Evolutionary conservation across 2,329 filamentous ascomycete genomes (phyloP), one percentile per base, ranked within the genome.

Genomic region (Sarocladium kiliense): DNA sequence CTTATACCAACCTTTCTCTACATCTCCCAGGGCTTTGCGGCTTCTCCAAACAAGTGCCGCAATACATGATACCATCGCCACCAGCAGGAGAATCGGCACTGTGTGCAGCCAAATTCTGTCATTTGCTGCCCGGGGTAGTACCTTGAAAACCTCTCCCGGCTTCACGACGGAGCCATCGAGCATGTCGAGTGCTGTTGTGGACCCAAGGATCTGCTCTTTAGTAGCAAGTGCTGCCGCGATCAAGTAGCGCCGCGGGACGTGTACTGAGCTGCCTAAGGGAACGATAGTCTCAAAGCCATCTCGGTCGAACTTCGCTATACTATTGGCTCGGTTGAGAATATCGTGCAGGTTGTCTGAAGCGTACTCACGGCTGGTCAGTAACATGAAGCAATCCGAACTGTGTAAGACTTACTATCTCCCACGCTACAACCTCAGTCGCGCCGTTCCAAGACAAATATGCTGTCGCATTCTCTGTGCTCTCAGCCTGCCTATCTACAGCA

Each of bases 371-470:
- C 30, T 34, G 30, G 14, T 34, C 30, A 34, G 30, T 34, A 34
- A 34, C 30, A 14, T 34, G 30, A 14, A 34, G 14, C 14, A 34
- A 14, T 7, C 30, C 14, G 30, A 34, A 14, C 30, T 23, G 5
- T 11, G n/a, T 7, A 25, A 9, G 4, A 62, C 64, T 61, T 56
- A 67, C 65, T 53, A 67, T 57, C 26, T 59, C 62, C 65, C 65
- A 68, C 16, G 56, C 56, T 19, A 56, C 58, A 27, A 68, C 57
- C 25, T 66, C 65, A 1, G 65, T 68, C 9, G 65, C 65, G 16
- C 65, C 65, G 58, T 68, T 68, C 65, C 65, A 68, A 21, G 65
- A 66, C 18, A 68, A 55, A 45, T 60, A 66, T 10, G 66, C 57
- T 3, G 60, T 64, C 4, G 63, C 63, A 42, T 64, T 59, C 54